Evolutionary conservation across 176 grass and related monocot genomes (phyloP), one percentile per base, ranked within the genome.

Genomic region (Musa schizocarpa): DNA sequence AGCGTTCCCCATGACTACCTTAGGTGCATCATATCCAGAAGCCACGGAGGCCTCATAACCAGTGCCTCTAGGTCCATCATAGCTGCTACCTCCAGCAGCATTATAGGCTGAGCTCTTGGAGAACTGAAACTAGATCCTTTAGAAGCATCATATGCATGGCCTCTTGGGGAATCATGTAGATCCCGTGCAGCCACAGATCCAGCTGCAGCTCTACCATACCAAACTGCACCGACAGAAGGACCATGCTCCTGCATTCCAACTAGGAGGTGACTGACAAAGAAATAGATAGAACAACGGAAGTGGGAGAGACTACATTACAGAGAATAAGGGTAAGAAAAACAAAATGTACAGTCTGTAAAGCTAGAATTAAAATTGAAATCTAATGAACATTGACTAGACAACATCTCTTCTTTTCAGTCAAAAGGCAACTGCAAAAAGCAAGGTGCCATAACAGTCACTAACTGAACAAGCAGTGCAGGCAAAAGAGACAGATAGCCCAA

Each of bases 161-260:
- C 79, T 79, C 78, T 86, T 69, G 78, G 66, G 81, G 81, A 59
- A 73, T 92, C 86, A 80, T 77, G 84, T 83, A 70, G 84, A 78
- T 82, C 78, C 55, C 27, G 71, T 61, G 80, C 79, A 74, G 80
- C 26, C 14, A n/a, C 19, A 24, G 54, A 49, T 25, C 77, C 90
- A 79, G 54, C 79, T 63, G 74, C 81, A 85, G 61, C 78, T 87
- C 87, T 77, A 43, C 66, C 88, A 83, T 87, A 77, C 24, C 58
- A 56, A 53, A 74, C 84, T 72, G 59, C 63, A 62, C 81, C 86
- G 65, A 71, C 75, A 74, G 79, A 79, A 69, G 81, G 65, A 1
- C 79, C 67, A 68, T 69, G 76, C 78, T 74, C 82, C 90, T 93
- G 77, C 24, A 84, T 72, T 77, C 54, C 74, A 68, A 86, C 50